Evolutionary conservation across 1,284 basidiomycete species (phyloP).

Genomic region (Rhizoctonia solani): DNA sequence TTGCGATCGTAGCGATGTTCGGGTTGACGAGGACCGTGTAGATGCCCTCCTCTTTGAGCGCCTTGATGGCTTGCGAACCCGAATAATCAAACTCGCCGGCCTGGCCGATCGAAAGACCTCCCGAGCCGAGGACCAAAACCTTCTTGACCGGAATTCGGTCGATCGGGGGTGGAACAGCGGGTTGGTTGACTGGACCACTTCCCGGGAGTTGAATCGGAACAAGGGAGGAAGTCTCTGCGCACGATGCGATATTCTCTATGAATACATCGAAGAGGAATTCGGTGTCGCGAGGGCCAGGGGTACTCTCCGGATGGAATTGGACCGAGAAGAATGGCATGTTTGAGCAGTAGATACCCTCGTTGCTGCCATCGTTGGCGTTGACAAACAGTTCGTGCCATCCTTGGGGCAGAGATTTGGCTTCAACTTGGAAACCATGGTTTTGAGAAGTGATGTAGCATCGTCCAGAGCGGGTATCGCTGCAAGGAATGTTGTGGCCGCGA

Average conservation of each 20-base stretch:
- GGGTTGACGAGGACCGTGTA: constrained; percentile 99
- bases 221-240: constrained; percentile 66
- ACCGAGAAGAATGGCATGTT: constrained; percentile 96
- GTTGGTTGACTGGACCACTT: constrained; percentile 83
- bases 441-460: constrained; percentile 99
- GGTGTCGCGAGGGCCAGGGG: constrained; percentile 97
- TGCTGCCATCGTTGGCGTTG: constrained; percentile 97
- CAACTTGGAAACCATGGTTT: constrained; percentile 98
- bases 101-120: constrained; percentile 96
- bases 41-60: constrained; percentile 97
- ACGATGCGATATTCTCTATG: constrained; percentile 84
- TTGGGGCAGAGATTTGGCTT: constrained; percentile 73
- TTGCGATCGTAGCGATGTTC: constrained; percentile 99
- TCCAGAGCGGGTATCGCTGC: constrained; percentile 91
- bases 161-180: constrained; percentile 61
- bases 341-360: constrained; percentile 96
- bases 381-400: constrained; percentile 95
- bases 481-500: constrained; percentile 98
- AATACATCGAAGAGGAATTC: constrained; percentile 99
- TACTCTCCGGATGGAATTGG: constrained; percentile 99
- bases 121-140: constrained; percentile 97
- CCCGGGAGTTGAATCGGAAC: constrained; percentile 87
- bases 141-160: constrained; percentile 76
- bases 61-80: constrained; percentile 98
- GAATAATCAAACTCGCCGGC: constrained; percentile 99